These are phyloP conservation scores for Bjerkandera adusta DNA, from an alignment of 1,284 basidiomycete genomes.

Conservation along the genomic window DNA sequence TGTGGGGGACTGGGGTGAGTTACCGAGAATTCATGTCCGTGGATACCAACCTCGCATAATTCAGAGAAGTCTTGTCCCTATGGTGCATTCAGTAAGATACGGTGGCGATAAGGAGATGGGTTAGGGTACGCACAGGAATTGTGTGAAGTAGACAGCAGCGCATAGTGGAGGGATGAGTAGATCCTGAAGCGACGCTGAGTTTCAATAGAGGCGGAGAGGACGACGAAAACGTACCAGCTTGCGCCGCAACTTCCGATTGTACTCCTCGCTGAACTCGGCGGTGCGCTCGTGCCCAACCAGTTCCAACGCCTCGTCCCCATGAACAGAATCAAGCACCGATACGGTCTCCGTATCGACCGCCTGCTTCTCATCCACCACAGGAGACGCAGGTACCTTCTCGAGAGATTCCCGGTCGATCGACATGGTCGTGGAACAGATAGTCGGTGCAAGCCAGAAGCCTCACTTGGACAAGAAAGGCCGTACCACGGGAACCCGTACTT, in stretches of 20 bases:
- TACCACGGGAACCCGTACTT: neutral
- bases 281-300: slow-evolving; percentile 54
- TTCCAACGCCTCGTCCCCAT: slow-evolving; percentile 58
- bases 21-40: neutral
- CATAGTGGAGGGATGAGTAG: slow-evolving; percentile 57
- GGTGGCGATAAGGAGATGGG: neutral
- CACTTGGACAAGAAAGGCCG: neutral
- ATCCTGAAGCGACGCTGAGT: slow-evolving; percentile 38
- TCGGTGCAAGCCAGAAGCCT: neutral
- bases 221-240: slow-evolving; percentile 47
- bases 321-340: slow-evolving; percentile 23
- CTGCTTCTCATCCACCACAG: slow-evolving; percentile 25
- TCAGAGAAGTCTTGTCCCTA: slow-evolving; percentile 67
- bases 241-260: slow-evolving; percentile 50
- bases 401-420: slow-evolving; percentile 3
- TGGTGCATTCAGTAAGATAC: neutral
- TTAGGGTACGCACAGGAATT: slow-evolving; percentile 47
- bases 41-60: slow-evolving; percentile 56
- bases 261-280: slow-evolving; percentile 58
- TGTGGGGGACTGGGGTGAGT: slow-evolving; percentile 1
- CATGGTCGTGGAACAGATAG: neutral
- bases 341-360: slow-evolving; percentile 18
- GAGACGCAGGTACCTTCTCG: slow-evolving; percentile 15
- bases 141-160: slow-evolving; percentile 66
- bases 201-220: neutral